phyloP scores from a whole-genome alignment of 2,329 filamentous ascomycete genomes.

The Hypoxylon sp. region DNA sequence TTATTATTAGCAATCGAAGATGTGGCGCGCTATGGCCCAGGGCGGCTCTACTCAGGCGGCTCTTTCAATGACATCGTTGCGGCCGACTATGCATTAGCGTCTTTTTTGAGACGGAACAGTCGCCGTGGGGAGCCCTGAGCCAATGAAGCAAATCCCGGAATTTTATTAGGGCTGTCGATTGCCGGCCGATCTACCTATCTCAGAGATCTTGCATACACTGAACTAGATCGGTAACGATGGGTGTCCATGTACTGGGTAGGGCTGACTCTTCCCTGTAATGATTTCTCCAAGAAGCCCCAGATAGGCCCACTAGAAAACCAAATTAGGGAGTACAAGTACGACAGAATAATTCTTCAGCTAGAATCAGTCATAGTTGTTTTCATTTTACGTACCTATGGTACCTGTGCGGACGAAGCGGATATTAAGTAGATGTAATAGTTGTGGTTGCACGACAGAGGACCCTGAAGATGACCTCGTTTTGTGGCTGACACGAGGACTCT shows the following conservation, averaged over 20 bases:
- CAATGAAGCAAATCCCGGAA: slow-evolving; percentile 34
- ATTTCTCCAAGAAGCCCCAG: neutral
- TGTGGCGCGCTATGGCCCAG: neutral
- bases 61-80: slow-evolving; percentile 28
- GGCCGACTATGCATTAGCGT: slow-evolving; percentile 36
- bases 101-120: slow-evolving; percentile 22
- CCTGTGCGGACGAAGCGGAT: neutral
- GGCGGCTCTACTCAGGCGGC: slow-evolving; percentile 6
- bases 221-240: slow-evolving; percentile 24
- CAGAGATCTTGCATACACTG: slow-evolving; percentile 34
- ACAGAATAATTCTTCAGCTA: slow-evolving; percentile 5
- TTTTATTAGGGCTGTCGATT: slow-evolving; percentile 33
- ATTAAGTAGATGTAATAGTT: neutral
- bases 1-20: slow-evolving; percentile 2
- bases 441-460: slow-evolving; percentile 26
- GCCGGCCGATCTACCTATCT: slow-evolving; percentile 32
- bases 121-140: slow-evolving; percentile 9
- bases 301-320: neutral
- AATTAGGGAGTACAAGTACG: neutral
- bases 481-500: slow-evolving; percentile 17
- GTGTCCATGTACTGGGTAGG: slow-evolving; percentile 25
- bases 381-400: neutral
- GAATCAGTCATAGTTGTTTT: neutral
- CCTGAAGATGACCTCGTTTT: slow-evolving; percentile 21
- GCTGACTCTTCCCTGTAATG: slow-evolving; percentile 23